phyloP scores from a whole-genome alignment of 1,139 yeast genomes.

The Magnusiomyces suaveolens region DNA sequence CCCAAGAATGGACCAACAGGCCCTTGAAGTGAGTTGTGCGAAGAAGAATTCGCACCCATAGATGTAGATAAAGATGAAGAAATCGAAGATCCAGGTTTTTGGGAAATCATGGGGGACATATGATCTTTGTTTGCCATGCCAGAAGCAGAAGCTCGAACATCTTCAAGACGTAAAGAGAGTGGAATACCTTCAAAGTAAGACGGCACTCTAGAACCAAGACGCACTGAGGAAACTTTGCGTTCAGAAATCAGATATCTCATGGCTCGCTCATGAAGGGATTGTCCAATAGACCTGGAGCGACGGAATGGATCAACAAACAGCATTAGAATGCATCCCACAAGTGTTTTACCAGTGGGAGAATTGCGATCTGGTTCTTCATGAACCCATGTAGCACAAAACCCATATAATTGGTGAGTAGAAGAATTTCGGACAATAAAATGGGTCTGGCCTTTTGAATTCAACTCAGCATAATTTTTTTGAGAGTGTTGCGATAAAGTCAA shows the following conservation, averaged over 20 bases:
- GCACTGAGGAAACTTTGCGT: constrained; percentile 36
- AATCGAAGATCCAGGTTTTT: not conserved
- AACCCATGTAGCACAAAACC: constrained; percentile 52
- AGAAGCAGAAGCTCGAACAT: not conserved
- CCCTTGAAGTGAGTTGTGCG: not conserved
- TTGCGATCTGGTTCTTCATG: constrained; percentile 28
- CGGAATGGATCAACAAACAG: constrained; percentile 49
- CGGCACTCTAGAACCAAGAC: constrained; percentile 48
- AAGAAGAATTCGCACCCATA: not conserved
- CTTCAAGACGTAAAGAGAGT: constrained; percentile 5
- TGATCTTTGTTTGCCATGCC: not conserved
- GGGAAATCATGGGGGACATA: not conserved
- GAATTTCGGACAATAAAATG: constrained; percentile 57
- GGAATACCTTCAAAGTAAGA: constrained; percentile 39
- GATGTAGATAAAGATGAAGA: constrained; percentile 1
- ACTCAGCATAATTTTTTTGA: not conserved
- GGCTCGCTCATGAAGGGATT: constrained; percentile 48
- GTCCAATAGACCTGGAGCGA: constrained; percentile 50
- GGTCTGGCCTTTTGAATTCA: constrained; percentile 18
- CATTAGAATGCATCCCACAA: constrained; percentile 41
- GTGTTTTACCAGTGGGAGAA: not conserved
- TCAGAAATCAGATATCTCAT: constrained; percentile 43
- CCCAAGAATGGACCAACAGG: not conserved
- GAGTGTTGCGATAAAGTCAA: not conserved
- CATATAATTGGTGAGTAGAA: constrained; percentile 47